These are phyloP conservation scores for Rhodotorula paludigena DNA, from an alignment of 768 basidiomycete genomes.

Conservation along the genomic window DNA sequence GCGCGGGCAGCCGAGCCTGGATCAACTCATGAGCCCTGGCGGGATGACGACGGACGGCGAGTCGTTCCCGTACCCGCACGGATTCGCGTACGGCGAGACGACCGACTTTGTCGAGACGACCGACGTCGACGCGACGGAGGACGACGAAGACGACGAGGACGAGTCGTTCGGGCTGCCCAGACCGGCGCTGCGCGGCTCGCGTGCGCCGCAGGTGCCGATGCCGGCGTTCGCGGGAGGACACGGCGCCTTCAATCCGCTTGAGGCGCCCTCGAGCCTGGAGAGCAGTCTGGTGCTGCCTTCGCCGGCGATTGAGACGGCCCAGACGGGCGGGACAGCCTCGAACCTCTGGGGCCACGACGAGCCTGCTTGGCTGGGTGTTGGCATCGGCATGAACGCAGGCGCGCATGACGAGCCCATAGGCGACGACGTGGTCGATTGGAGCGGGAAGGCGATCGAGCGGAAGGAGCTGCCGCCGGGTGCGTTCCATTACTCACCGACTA, in stretches of 20 bases:
- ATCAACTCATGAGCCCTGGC: neutral
- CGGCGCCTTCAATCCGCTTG: neutral
- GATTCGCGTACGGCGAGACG: neutral
- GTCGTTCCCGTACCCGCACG: slow-evolving; percentile 4
- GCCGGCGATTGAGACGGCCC: neutral
- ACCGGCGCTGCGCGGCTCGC: neutral
- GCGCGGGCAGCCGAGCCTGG: neutral
- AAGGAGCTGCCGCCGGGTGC: slow-evolving; percentile 45
- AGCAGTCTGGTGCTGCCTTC: too few species aligned
- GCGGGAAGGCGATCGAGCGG: slow-evolving; percentile 60
- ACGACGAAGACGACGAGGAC: slow-evolving; percentile 25
- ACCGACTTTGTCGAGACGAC: slow-evolving; percentile 22
- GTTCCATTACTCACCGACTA: neutral
- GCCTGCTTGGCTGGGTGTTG: neutral
- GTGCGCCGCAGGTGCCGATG: too few species aligned
- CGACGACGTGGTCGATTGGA: slow-evolving; percentile 79
- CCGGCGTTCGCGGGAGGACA: neutral
- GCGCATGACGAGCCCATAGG: slow-evolving; percentile 73
- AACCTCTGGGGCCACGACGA: slow-evolving; percentile 25
- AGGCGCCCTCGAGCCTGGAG: too few species aligned
- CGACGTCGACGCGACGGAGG: neutral
- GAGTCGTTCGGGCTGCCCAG: slow-evolving; percentile 2
- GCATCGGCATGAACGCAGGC: slow-evolving; percentile 47
- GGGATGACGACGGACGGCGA: slow-evolving; percentile 2
- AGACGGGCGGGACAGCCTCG: too few species aligned